Evolutionary conservation across 768 basidiomycete genomes (phyloP).

Genomic region (Cyathus striatus): DNA sequence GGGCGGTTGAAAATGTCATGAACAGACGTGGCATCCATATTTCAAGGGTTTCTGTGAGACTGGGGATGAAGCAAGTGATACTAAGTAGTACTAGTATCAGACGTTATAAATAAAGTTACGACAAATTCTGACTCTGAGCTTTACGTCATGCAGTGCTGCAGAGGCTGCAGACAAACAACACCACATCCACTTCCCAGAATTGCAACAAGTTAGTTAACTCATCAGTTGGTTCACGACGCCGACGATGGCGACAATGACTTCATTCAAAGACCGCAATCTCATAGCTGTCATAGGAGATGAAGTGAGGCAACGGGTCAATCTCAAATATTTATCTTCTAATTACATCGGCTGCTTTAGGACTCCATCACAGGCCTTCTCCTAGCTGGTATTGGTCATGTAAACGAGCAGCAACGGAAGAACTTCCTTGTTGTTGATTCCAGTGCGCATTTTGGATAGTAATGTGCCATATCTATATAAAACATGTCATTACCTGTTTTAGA

Average conservation of each 20-base stretch:
- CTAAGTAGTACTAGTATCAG: too few relatives aligned
- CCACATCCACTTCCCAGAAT: too few relatives aligned
- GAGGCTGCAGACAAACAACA: too few relatives aligned
- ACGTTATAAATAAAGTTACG: too few relatives aligned
- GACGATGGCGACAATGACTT: conserved; percentile 44
- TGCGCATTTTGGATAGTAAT: conserved; percentile 44
- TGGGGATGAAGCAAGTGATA: too few relatives aligned
- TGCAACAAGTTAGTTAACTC: too few relatives aligned
- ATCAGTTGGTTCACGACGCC: background rate
- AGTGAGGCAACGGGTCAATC: conserved; percentile 35
- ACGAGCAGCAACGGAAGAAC: conserved; percentile 92
- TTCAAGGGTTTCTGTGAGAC: background rate
- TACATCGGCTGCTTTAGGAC: conserved; percentile 52
- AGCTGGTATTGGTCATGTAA: conserved; percentile 91
- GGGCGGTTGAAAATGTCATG: conserved; percentile 72
- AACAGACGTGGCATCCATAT: conserved; percentile 19
- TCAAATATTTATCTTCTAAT: conserved; percentile 5
- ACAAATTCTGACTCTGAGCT: too few relatives aligned
- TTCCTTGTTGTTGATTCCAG: conserved; percentile 94
- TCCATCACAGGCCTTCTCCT: conserved; percentile 94
- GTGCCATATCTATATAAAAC: too few relatives aligned
- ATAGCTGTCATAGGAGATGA: conserved; percentile 98
- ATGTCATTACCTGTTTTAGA: too few relatives aligned
- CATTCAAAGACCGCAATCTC: conserved; percentile 78
- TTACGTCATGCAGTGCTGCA: too few relatives aligned